Evolutionary conservation across 2,329 filamentous ascomycete species (phyloP).

Genomic region (Sarocladium oryzae): DNA sequence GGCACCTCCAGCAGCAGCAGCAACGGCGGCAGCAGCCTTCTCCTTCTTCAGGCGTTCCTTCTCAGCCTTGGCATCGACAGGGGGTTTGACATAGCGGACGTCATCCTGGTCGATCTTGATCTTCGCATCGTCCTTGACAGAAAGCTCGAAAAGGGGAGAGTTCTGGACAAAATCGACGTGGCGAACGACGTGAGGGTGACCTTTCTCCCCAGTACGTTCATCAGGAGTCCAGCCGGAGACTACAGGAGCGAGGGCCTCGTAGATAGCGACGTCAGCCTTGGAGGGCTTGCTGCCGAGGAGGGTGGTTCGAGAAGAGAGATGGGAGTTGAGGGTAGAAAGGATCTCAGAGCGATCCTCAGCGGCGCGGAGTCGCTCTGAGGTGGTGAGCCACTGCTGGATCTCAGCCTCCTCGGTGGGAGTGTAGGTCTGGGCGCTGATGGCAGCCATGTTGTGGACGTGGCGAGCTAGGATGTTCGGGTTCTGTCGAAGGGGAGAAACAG

Average conservation of each 20-base stretch:
- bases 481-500: background rate
- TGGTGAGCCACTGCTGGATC: slow-evolving; percentile 82
- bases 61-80: slow-evolving; percentile 85
- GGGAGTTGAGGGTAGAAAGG: slow-evolving; percentile 73
- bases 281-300: slow-evolving; percentile 86
- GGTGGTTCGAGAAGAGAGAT: slow-evolving; percentile 83
- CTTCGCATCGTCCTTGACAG: slow-evolving; percentile 66
- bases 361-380: slow-evolving; percentile 58
- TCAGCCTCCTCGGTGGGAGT: slow-evolving; percentile 74
- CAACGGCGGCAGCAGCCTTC: slow-evolving; percentile 65
- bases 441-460: slow-evolving; percentile 47
- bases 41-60: slow-evolving; percentile 97
- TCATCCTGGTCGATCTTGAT: slow-evolving; percentile 71
- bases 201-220: slow-evolving; percentile 82
- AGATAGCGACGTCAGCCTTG: slow-evolving; percentile 78
- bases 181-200: slow-evolving; percentile 85
- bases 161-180: slow-evolving; percentile 95
- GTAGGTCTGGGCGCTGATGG: slow-evolving; percentile 64
- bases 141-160: slow-evolving; percentile 65
- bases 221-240: slow-evolving; percentile 77
- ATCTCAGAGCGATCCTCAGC: slow-evolving; percentile 58
- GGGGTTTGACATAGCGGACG: slow-evolving; percentile 81
- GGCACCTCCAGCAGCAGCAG: slow-evolving; percentile 38
- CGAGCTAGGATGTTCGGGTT: background rate
- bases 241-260: slow-evolving; percentile 67